Percentiles rank a stretch among this genome's conserved stretches.
Evolutionary conservation across 75 land plant genomes (phyloP).

Genomic region (Pinus tabuliformis): DNA sequence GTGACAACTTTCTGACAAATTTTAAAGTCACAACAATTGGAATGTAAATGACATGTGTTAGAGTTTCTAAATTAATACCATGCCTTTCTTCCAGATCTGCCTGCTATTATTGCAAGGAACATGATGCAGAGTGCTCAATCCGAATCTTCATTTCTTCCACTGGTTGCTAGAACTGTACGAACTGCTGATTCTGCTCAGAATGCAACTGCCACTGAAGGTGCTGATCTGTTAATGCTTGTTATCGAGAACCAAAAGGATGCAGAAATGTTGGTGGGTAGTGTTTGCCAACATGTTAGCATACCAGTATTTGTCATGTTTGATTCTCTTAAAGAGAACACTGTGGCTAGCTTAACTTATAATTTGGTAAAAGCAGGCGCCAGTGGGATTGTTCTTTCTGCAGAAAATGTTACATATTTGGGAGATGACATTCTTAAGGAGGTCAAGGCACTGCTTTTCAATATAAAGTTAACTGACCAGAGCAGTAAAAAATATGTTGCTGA

Average conservation of each 20-base stretch:
- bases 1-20: not conserved
- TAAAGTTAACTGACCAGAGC: slow-evolving; percentile 8
- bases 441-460: slow-evolving; percentile 15
- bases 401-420: slow-evolving; percentile 32
- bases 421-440: slow-evolving; percentile 25
- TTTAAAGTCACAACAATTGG: not conserved
- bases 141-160: slow-evolving; percentile 64
- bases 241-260: slow-evolving; percentile 14
- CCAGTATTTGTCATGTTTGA: slow-evolving; percentile 45
- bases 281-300: slow-evolving; percentile 53
- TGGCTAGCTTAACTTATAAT: slow-evolving; percentile 8
- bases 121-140: slow-evolving; percentile 76
- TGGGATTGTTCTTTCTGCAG: slow-evolving; percentile 64
- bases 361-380: slow-evolving; percentile 67
- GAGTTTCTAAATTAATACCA: not conserved
- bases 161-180: slow-evolving; percentile 75
- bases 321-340: slow-evolving; percentile 7
- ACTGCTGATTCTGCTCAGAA: slow-evolving; percentile 51
- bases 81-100: slow-evolving; percentile 59
- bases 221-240: slow-evolving; percentile 72
- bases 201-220: slow-evolving; percentile 89
- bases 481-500: slow-evolving; percentile 9
- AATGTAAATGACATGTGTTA: not conserved
- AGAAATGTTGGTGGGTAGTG: slow-evolving; percentile 15
- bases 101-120: slow-evolving; percentile 84